Evolutionary conservation across 2,329 filamentous ascomycete genomes (phyloP).

Genomic region (Xylariaceae sp.): DNA sequence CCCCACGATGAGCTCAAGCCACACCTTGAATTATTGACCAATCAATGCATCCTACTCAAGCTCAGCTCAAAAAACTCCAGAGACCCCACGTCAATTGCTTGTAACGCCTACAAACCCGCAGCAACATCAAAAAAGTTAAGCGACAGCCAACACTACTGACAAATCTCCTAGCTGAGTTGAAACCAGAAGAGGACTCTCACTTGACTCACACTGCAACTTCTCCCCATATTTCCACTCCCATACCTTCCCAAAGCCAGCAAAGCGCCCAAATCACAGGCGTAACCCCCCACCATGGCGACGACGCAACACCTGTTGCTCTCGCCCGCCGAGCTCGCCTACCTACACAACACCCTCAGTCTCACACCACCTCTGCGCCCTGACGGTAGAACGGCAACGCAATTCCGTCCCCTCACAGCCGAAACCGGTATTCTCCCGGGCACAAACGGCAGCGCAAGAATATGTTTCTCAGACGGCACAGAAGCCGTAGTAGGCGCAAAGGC

Average conservation of each 20-base stretch:
- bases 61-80: constrained; percentile 21
- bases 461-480: constrained; percentile 92
- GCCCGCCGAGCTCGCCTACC: constrained; percentile 92
- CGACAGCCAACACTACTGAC: no score
- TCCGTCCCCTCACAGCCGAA: constrained; percentile 86
- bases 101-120: constrained; percentile 1
- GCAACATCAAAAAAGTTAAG: no score
- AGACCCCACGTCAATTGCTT: constrained; percentile 13
- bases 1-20: constrained; percentile 18
- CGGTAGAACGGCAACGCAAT: constrained; percentile 75
- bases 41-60: constrained; percentile 9
- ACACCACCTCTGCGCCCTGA: constrained; percentile 85
- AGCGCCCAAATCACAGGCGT: neutral
- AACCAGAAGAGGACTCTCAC: no score
- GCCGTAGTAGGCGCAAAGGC: constrained; percentile 94
- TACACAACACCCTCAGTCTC: constrained; percentile 81
- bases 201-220: no score
- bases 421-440: constrained; percentile 83
- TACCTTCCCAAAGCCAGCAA: neutral
- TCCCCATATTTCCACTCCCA: neutral
- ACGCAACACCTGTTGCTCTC: constrained; percentile 75
- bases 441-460: constrained; percentile 89
- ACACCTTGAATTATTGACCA: constrained; percentile 7
- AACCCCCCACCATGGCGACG: constrained; percentile 41
- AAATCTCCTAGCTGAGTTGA: no score